Evolutionary conservation across 352 stramenopile genomes (phyloP), one percentile per base, ranked within the genome.

Genomic region (Plasmopara muralis): DNA sequence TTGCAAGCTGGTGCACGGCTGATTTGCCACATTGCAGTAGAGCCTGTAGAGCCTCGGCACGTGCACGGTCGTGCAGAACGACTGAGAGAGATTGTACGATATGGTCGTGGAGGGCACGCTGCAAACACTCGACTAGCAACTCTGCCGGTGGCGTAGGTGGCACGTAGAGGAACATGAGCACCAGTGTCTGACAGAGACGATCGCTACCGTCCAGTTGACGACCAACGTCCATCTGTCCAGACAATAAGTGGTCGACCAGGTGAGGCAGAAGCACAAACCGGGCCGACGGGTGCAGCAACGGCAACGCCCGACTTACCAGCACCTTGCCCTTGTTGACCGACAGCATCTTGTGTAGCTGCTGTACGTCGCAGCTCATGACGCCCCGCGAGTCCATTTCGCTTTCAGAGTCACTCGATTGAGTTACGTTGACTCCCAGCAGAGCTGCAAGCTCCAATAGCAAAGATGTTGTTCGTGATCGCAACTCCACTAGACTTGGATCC

Each of bases 131-230:
- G 0, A 74, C 73, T 9, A 93, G 68, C 31, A 91, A 59, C 43
- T 88, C 72, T 0, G 76, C 64, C 1, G 80, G 64, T 16, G 79
- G 77, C 7, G 79, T 61, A n/a, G 81, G 77, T n/a, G 74, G 81
- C 45, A 89, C 74, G 60, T 89, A 93, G 25, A 89, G 65, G 40
- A 93, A 57, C 53, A 83, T 81, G 6, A 93, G 74, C 58, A 93
- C 83, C 31, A 93, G 60, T 29, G 83, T 86, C 58, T 93, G 78
- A 40, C 77, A 87, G 10, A 93, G 51, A 6, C 77, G 72, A 47
- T 87, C 77, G 50, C 83, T 67, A 6, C 76, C 50, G 31, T 69
- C 54, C 10, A 55, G 46, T 48, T 67, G 43, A 34, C 69, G 48
- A 42, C 56, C 60, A n/a, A 42, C 51, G n/a, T 81, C 64, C 30